Base-by-base conservation (phyloP, 1,284 basidiomycete genomes). In the Ganoderma sp. region DNA sequence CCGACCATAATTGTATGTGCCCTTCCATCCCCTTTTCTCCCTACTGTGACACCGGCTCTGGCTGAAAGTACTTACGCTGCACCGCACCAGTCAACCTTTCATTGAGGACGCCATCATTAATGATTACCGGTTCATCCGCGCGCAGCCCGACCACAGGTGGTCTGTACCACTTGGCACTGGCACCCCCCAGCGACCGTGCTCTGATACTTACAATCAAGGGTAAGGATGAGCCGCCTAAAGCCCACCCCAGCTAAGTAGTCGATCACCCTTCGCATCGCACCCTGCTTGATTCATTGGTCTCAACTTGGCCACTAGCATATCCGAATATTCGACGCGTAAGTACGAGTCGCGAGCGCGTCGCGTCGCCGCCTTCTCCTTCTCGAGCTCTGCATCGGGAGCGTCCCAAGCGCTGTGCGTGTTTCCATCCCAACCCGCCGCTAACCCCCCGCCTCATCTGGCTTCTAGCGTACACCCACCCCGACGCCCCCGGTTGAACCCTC, bases 381-480 rank as follows among this genome's bases (percentile, higher is more conserved):
- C 37, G 37, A 39, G 37, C 37, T 45, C 43, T 45, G 17, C 5
- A n/a, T 50, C 48, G 48, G 48, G 12, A 50, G 48, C 8, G 8
- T 22, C n/a, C n/a, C n/a, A 50, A 50, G 48, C 48, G 32, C 32
- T 32, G 32, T 32, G 10, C 48, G 9, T 32, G 48, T 50, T 50
- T 50, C 48, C 48, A 25, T 50, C 48, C n/a, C 48, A 50, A 50
- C 48, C n/a, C 9, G 48, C 22, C n/a, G n/a, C 48, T 50, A 50
- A 50, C 48, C 48, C 12, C 12, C 48, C n/a, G n/a, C 48, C 43
- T 45, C 17, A 43, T 39, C 12, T 17, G 17, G 7, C n/a, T 50
- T 50, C 48, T 50, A 50, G 10, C 7, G 48, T 50, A 12, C 17
- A n/a, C 22, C 22, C 48, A 22, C 22, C 48, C 48, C 48, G n/a